A percentile compares a stretch with the other conserved stretches of the same genome.
phyloP scores from a whole-genome alignment of 768 basidiomycete species.

The Phanerochaete sordida region DNA sequence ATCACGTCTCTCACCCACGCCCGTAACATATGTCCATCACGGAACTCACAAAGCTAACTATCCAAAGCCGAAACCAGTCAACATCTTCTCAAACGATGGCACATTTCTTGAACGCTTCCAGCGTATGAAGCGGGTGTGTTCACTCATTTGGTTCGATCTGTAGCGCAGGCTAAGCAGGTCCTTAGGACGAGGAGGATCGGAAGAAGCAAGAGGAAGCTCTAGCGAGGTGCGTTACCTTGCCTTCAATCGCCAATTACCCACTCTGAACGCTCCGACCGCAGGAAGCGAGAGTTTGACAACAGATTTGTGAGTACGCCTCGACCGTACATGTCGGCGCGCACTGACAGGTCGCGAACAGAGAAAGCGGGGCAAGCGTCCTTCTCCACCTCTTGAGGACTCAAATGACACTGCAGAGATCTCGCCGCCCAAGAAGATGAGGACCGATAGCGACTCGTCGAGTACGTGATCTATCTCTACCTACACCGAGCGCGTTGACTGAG shows the following conservation, averaged over 20 bases:
- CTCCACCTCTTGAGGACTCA: conserved; percentile 36
- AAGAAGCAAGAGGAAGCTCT: conserved; percentile 49
- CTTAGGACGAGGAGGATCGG: conserved; percentile 54
- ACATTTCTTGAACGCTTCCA: conserved; percentile 66
- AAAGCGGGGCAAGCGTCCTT: conserved; percentile 55
- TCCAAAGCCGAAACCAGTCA: conserved; percentile 43
- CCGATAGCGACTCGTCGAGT: conserved; percentile 32
- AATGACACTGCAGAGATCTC: conserved; percentile 32
- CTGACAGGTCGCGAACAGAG: conserved; percentile 33
- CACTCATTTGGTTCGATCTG: neutral
- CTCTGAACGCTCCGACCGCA: conserved; percentile 21
- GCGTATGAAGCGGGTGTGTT: conserved; percentile 48
- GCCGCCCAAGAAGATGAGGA: conserved; percentile 36
- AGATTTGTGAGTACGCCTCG: conserved; percentile 48
- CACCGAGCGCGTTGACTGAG: neutral
- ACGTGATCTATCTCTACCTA: conserved; percentile 9
- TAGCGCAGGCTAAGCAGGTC: neutral
- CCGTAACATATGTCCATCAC: neutral
- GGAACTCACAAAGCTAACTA: conserved; percentile 20
- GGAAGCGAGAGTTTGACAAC: conserved; percentile 58
- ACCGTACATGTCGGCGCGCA: neutral
- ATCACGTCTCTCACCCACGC: neutral
- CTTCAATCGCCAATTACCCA: neutral
- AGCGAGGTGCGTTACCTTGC: conserved; percentile 35
- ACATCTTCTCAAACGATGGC: conserved; percentile 68